These are phyloP conservation scores for Erysiphe pulchra DNA, from an alignment of 2,329 filamentous ascomycete genomes.

Conservation along the genomic window DNA sequence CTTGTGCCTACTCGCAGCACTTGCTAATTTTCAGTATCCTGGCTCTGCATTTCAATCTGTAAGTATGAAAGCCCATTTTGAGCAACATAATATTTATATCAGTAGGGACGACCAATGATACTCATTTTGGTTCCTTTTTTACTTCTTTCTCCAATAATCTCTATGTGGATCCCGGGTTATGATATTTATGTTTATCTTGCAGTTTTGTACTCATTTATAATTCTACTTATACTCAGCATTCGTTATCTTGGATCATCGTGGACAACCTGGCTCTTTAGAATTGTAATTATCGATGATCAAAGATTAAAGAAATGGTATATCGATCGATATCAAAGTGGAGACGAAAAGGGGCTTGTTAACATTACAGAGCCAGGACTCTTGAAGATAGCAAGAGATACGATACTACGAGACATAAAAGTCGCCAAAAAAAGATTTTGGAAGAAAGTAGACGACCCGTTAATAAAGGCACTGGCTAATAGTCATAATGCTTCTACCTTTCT, in stretches of 20 bases:
- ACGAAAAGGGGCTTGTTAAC: slow-evolving; percentile 2
- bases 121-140: slow-evolving; percentile 3
- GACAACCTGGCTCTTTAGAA: slow-evolving; percentile 3
- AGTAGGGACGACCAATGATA: slow-evolving; percentile 3
- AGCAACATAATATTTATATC: not conserved
- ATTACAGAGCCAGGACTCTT: slow-evolving; percentile 5
- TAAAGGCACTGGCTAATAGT: slow-evolving; percentile 19
- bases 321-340: slow-evolving; percentile 2
- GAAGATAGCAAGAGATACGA: slow-evolving; percentile 5
- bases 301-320: slow-evolving; percentile 3
- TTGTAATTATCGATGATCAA: slow-evolving; percentile 2
- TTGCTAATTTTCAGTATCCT: slow-evolving; percentile 5
- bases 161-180: slow-evolving; percentile 2
- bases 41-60: slow-evolving; percentile 4
- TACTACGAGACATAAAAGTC: slow-evolving; percentile 3
- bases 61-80: not conserved
- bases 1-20: slow-evolving; percentile 2
- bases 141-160: slow-evolving; percentile 3
- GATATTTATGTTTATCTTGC: slow-evolving; percentile 3
- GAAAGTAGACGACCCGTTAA: slow-evolving; percentile 2
- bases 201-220: slow-evolving; percentile 3
- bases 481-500: slow-evolving; percentile 12
- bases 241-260: slow-evolving; percentile 2
- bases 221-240: slow-evolving; percentile 3
- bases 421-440: slow-evolving; percentile 1